Percentiles rank a stretch among this genome's conserved stretches.
phyloP scores from a whole-genome alignment of 495 filamentous ascomycete species.

The Aspergillus taichungensis region DNA sequence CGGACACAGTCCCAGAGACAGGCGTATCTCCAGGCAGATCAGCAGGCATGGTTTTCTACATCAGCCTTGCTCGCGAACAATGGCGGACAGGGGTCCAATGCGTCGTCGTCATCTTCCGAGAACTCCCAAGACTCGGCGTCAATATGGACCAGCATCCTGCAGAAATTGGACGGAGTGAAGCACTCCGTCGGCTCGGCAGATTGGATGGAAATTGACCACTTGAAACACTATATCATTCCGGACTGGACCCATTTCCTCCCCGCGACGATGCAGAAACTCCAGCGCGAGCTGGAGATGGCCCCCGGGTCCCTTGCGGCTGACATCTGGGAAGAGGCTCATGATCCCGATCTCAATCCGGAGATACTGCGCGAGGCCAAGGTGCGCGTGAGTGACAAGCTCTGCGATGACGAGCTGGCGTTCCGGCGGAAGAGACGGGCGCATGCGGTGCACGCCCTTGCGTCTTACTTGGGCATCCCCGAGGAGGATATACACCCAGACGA shows the following conservation, averaged over 20 bases:
- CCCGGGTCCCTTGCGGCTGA: conserved; percentile 83
- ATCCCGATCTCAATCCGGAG: conserved; percentile 76
- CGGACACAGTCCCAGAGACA: conserved; percentile 16
- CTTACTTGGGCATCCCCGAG: conserved; percentile 69
- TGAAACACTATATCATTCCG: conserved; percentile 64
- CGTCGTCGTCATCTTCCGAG: too few relatives aligned
- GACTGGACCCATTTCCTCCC: conserved; percentile 75
- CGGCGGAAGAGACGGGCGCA: conserved; percentile 52
- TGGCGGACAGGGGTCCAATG: background rate
- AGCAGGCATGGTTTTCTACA: conserved; percentile 19
- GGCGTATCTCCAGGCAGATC: conserved; percentile 9
- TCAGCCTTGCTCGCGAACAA: conserved; percentile 1
- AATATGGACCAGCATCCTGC: conserved; percentile 52
- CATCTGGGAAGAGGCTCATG: conserved; percentile 85
- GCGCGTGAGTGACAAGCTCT: conserved; percentile 73
- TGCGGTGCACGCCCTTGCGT: conserved; percentile 62
- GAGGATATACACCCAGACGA: conserved; percentile 84
- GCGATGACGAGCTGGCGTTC: conserved; percentile 72
- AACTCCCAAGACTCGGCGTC: conserved; percentile 20
- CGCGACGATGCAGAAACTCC: conserved; percentile 71
- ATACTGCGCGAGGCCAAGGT: conserved; percentile 71
- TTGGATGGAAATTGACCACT: conserved; percentile 53
- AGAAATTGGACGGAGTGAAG: conserved; percentile 45
- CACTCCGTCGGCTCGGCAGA: conserved; percentile 47
- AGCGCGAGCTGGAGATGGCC: conserved; percentile 75